Conservation (phyloP, 352 stramenopile species). For the Phytophthora melonis region DNA sequence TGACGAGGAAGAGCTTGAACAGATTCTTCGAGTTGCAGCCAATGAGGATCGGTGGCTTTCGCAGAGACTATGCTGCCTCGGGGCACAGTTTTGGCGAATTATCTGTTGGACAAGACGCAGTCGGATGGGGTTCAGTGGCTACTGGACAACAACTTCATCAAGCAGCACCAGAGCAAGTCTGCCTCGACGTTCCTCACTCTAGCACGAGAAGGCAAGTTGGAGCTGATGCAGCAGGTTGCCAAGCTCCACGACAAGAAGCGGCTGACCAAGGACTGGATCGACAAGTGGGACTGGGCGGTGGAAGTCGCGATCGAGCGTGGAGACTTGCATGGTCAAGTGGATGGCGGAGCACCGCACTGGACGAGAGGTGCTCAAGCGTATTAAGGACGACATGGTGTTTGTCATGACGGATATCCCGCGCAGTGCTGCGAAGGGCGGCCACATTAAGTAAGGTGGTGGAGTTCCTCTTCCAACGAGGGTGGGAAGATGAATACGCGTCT, state of each 20-base stretch:
- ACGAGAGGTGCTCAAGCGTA: neutral
- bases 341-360: neutral
- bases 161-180: neutral
- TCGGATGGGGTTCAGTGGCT: neutral
- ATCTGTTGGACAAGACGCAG: neutral
- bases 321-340: neutral
- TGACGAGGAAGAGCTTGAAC: neutral
- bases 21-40: neutral
- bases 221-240: neutral
- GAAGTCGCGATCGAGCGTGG: neutral
- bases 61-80: neutral
- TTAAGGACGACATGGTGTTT: neutral
- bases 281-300: neutral
- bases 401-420: neutral
- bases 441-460: neutral
- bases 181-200: neutral
- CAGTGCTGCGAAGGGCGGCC: neutral
- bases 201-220: neutral
- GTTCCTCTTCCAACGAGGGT: neutral
- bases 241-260: neutral
- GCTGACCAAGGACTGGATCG: neutral
- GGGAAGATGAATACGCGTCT: neutral
- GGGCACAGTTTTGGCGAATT: neutral
- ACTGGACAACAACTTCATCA: neutral
- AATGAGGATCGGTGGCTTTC: neutral